A percentile compares a stretch with the other conserved stretches of the same genome.
phyloP scores from a whole-genome alignment of 2,329 filamentous ascomycete species.

The Pseudogymnoascus sp. region DNA sequence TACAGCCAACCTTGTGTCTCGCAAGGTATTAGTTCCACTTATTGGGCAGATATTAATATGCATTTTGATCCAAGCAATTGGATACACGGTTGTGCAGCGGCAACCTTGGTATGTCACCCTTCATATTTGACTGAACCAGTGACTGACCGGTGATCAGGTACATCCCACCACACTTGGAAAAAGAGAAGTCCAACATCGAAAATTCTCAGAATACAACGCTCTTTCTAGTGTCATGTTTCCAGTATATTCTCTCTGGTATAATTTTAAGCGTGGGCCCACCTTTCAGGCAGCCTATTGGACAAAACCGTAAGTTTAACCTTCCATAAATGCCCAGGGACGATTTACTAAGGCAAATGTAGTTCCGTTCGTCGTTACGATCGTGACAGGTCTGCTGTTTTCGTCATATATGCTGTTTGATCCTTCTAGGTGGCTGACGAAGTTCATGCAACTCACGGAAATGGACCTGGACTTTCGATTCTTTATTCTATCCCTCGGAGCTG shows the following conservation, averaged over 20 bases:
- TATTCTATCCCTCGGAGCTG: slow-evolving; percentile 61
- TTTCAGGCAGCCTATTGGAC: slow-evolving; percentile 71
- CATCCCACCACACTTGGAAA: slow-evolving; percentile 68
- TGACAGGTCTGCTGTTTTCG: slow-evolving; percentile 58
- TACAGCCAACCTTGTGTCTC: slow-evolving; percentile 83
- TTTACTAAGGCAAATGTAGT: slow-evolving; percentile 39
- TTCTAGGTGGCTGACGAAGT: slow-evolving; percentile 55
- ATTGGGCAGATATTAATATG: slow-evolving; percentile 82
- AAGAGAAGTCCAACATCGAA: slow-evolving; percentile 72
- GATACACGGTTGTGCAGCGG: slow-evolving; percentile 65
- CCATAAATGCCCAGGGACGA: neutral
- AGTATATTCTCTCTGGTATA: slow-evolving; percentile 86
- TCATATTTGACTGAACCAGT: neutral
- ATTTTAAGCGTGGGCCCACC: slow-evolving; percentile 87
- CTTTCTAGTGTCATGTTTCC: slow-evolving; percentile 86
- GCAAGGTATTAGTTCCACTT: slow-evolving; percentile 84
- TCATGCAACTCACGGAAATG: slow-evolving; percentile 85
- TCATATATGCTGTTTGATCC: slow-evolving; percentile 77
- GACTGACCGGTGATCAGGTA: slow-evolving; percentile 46
- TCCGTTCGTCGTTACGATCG: slow-evolving; percentile 76
- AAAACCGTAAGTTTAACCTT: slow-evolving; percentile 59
- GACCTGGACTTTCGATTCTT: slow-evolving; percentile 65
- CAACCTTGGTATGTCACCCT: slow-evolving; percentile 62
- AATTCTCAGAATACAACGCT: slow-evolving; percentile 92
- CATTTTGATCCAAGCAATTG: slow-evolving; percentile 66